Evolutionary conservation across 805 yeast species (phyloP), one percentile per base, ranked within the genome.

Genomic region (Priceomyces castillae): DNA sequence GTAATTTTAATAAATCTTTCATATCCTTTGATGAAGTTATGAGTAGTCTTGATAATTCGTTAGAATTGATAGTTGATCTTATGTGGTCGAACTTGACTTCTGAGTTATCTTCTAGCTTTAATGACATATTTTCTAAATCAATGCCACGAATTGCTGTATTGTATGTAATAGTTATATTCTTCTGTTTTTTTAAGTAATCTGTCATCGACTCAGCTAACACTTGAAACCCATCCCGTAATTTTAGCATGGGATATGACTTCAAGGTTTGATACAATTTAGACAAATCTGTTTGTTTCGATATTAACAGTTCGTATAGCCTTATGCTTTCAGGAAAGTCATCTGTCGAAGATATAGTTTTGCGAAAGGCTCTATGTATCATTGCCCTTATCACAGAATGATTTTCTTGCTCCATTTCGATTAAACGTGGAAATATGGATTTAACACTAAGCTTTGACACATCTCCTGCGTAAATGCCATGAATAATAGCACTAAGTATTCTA

Each of bases 401-500:
- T 5, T 76, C 62, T 22, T 65, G 56, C 57, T 90, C 97, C 37
- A 82, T 61, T 10, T 76, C 67, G 37, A 73, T 79, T 51, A 88
- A 53, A 7, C 62, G 53, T 2, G 82, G 81, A 48, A 87, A 58
- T 0, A 87, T 71, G 3, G 85, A 71, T 16, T 76, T 65, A 0
- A 84, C 80, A 67, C 96, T 86, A 39, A 92, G 62, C 43, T 77
- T 68, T 4, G 72, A 55, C 1, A 81, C 73, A 61, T 90, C 95
- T 1, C 74, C 74, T 1, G 95, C 97, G 61, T 90, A 92, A 1
- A 94, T 81, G 0, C 99, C 99, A 56, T 90, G 89, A 59, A 85
- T 71, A 3, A 90, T 65, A 0, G 96, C 98, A 62, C 96, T 86
- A 16, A 86, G 64, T 11, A 92, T 64, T 40, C 86, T 82, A 44